A percentile compares a stretch with the other conserved stretches of the same genome.
Evolutionary conservation across 1,139 yeast genomes (phyloP).

Genomic region (Yamadazyma taylorii): DNA sequence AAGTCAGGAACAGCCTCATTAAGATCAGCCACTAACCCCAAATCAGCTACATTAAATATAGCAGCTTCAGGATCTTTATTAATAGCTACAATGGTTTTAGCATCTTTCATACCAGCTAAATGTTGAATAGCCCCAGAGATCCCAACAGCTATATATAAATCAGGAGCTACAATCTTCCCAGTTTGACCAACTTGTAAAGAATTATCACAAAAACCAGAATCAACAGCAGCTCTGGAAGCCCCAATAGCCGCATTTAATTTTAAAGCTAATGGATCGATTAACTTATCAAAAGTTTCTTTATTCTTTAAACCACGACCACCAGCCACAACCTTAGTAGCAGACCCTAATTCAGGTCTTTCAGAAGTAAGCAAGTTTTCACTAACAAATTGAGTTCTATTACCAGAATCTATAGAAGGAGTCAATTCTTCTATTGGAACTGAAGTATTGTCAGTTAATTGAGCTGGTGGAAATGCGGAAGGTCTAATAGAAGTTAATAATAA

Average conservation of each 20-base stretch:
- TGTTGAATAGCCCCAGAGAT: slow-evolving; percentile 98
- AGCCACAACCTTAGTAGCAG: slow-evolving; percentile 78
- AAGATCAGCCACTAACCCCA: slow-evolving; percentile 87
- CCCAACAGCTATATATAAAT: slow-evolving; percentile 88
- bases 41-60: slow-evolving; percentile 86
- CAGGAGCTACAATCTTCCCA: slow-evolving; percentile 97
- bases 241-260: slow-evolving; percentile 91
- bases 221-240: slow-evolving; percentile 98
- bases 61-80: slow-evolving; percentile 95
- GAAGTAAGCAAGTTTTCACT: slow-evolving; percentile 71
- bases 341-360: slow-evolving; percentile 88
- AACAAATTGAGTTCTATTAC: slow-evolving; percentile 54
- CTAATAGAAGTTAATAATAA: slow-evolving; percentile 73
- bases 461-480: slow-evolving; percentile 79
- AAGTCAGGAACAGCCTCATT: slow-evolving; percentile 85
- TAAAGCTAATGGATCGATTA: slow-evolving; percentile 82
- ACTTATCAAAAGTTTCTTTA: slow-evolving; percentile 78
- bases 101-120: slow-evolving; percentile 97
- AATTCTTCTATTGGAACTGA: slow-evolving; percentile 55
- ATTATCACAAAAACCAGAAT: slow-evolving; percentile 92
- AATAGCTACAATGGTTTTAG: slow-evolving; percentile 90
- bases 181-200: slow-evolving; percentile 99
- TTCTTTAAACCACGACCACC: slow-evolving; percentile 95
- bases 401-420: slow-evolving; percentile 30
- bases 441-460: slow-evolving; percentile 34